Conservation (phyloP, 139 green algal species). For the Protoeuglena noctilucae region DNA sequence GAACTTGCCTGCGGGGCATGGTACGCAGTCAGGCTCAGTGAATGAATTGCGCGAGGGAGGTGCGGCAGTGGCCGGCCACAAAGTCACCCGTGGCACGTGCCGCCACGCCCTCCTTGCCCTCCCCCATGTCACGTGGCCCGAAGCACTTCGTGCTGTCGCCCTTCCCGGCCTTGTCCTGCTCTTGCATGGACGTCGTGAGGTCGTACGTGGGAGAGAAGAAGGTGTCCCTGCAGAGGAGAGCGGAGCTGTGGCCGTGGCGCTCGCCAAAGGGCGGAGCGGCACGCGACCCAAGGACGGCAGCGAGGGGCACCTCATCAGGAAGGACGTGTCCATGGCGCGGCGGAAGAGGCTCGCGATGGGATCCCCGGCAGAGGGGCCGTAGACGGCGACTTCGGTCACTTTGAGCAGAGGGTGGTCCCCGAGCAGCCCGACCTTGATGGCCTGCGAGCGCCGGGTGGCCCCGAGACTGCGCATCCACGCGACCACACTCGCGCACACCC, state of each 20-base stretch:
- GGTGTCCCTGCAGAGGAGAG: background rate
- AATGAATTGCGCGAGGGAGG: too few relatives aligned
- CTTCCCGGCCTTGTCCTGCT: background rate
- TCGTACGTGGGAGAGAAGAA: background rate
- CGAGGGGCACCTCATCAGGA: background rate
- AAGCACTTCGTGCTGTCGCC: background rate
- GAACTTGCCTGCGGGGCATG: too few relatives aligned
- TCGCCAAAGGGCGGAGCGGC: too few relatives aligned
- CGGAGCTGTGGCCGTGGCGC: background rate
- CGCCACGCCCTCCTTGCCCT: too few relatives aligned
- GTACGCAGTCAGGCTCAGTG: too few relatives aligned
- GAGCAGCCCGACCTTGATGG: background rate
- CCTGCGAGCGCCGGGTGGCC: background rate
- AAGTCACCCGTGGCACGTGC: too few relatives aligned
- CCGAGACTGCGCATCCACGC: background rate
- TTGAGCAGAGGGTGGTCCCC: conserved; percentile 29
- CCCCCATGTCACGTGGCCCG: too few relatives aligned
- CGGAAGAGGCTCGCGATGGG: too few relatives aligned
- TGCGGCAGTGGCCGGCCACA: too few relatives aligned
- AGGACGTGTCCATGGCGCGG: background rate
- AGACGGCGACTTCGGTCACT: conserved; percentile 25
- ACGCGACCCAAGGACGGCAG: too few relatives aligned
- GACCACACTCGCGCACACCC: too few relatives aligned
- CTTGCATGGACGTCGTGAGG: background rate
- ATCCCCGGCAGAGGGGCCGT: too few relatives aligned